A percentile compares a stretch with the other conserved stretches of the same genome.
Evolutionary conservation across 345 rosid genomes (phyloP).

Genomic region (Eucalyptus pumila): DNA sequence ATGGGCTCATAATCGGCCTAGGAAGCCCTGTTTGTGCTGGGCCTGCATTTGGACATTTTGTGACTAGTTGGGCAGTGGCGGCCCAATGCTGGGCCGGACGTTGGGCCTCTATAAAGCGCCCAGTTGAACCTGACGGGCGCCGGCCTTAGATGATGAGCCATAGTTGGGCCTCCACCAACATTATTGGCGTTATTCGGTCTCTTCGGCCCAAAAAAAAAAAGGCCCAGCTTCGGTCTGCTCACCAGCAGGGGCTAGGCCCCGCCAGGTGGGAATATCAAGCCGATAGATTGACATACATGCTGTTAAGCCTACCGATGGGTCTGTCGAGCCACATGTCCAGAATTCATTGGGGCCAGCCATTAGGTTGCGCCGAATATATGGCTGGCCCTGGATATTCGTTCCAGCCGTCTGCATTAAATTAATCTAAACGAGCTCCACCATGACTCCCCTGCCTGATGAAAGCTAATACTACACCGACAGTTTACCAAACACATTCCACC

Average conservation of each 20-base stretch:
- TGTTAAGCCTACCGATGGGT: not conserved
- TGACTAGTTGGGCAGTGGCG: not conserved
- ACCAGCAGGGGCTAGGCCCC: not conserved
- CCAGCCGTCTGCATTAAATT: not conserved
- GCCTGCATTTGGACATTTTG: not conserved
- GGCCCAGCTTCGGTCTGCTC: not conserved
- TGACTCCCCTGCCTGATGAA: not conserved
- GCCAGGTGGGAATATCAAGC: not conserved
- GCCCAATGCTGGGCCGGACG: not conserved
- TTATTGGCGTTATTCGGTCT: not conserved
- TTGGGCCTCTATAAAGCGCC: not conserved
- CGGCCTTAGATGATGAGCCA: not conserved
- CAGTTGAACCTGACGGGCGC: not conserved
- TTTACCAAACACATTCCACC: not conserved
- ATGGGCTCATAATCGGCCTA: too few species aligned
- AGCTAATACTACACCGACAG: not conserved
- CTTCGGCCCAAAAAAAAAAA: not conserved
- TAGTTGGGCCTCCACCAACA: not conserved
- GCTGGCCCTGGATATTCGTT: not conserved
- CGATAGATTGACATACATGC: not conserved
- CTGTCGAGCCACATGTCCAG: not conserved
- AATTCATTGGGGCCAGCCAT: not conserved
- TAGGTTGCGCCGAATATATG: not conserved
- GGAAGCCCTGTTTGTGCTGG: too few species aligned
- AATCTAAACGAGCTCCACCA: not conserved